phyloP scores from a whole-genome alignment of 78 protist species.

The Dictyostelium capitatum region DNA sequence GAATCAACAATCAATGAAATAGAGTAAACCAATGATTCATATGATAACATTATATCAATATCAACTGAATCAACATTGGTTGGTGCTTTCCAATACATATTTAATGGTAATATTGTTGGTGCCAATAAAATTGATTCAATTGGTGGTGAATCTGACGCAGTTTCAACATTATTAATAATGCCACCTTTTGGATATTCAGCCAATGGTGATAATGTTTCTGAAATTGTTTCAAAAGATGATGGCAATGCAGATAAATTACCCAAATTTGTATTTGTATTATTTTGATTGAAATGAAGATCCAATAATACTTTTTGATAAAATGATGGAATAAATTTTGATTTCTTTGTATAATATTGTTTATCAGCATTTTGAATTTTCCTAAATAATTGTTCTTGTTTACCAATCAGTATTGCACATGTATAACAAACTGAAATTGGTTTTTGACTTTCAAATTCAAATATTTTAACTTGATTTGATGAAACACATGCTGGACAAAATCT shows the following conservation, averaged over 20 bases:
- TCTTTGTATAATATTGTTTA: neutral
- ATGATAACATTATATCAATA: neutral
- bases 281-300: constrained; percentile 1
- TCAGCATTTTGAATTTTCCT: constrained; percentile 1
- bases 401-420: constrained; percentile 38
- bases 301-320: constrained; percentile 43
- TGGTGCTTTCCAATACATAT: constrained; percentile 69
- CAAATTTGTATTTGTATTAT: neutral
- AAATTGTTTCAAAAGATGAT: constrained; percentile 5
- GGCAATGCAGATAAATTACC: neutral
- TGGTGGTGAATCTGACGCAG: constrained; percentile 44
- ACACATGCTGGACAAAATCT: constrained; percentile 66
- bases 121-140: constrained; percentile 61
- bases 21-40: constrained; percentile 58
- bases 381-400: constrained; percentile 42
- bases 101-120: constrained; percentile 47
- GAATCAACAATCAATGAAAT: constrained; percentile 58
- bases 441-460: constrained; percentile 34
- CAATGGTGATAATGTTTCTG: constrained; percentile 39
- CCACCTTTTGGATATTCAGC: constrained; percentile 63
- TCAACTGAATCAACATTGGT: constrained; percentile 29
- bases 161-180: neutral
- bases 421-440: constrained; percentile 40
- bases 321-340: constrained; percentile 6
- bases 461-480: constrained; percentile 8